Evolutionary conservation across 164 flowering plant genomes (phyloP).

Genomic region (Paratinospora sagittata): DNA sequence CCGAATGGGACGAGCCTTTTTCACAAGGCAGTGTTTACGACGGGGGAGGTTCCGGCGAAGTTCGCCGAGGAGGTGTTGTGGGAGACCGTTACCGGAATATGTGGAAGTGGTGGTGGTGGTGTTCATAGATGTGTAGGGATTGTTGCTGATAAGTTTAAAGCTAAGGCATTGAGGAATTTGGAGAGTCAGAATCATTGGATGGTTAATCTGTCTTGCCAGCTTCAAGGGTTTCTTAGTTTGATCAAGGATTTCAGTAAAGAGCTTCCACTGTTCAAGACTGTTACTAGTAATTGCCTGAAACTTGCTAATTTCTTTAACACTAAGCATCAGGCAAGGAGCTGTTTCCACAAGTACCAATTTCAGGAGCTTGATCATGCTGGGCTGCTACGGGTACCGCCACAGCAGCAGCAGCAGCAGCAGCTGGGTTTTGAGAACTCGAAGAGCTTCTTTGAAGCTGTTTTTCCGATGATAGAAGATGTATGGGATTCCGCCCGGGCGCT

Average conservation of each 20-base stretch:
- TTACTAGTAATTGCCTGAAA: conserved; percentile 51
- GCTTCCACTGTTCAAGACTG: conserved; percentile 57
- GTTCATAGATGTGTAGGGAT: conserved; percentile 73
- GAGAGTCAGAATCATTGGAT: conserved; percentile 85
- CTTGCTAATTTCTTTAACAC: conserved; percentile 56
- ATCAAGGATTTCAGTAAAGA: conserved; percentile 70
- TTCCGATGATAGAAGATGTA: conserved; percentile 58
- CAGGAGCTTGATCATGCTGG: conserved; percentile 62
- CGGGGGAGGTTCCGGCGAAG: conserved; percentile 51
- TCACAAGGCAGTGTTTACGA: conserved; percentile 60
- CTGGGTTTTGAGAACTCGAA: conserved; percentile 21
- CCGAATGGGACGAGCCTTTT: conserved; percentile 92
- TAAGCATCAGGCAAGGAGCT: conserved; percentile 43
- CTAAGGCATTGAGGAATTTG: conserved; percentile 69
- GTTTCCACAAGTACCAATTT: conserved; percentile 61
- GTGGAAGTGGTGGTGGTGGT: conserved; percentile 34
- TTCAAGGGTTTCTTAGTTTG: conserved; percentile 63
- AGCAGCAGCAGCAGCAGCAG: no score
- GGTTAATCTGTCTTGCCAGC: conserved; percentile 83
- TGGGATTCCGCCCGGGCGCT: conserved; percentile 56
- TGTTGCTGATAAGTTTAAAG: conserved; percentile 70
- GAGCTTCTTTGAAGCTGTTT: conserved; percentile 31
- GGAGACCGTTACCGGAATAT: conserved; percentile 57
- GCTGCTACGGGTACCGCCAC: conserved; percentile 44
- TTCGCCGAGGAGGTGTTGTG: conserved; percentile 83